Evolutionary conservation across 208 protist genomes (phyloP), one percentile per base, ranked within the genome.

Genomic region (Endotrypanum monterogeii): DNA sequence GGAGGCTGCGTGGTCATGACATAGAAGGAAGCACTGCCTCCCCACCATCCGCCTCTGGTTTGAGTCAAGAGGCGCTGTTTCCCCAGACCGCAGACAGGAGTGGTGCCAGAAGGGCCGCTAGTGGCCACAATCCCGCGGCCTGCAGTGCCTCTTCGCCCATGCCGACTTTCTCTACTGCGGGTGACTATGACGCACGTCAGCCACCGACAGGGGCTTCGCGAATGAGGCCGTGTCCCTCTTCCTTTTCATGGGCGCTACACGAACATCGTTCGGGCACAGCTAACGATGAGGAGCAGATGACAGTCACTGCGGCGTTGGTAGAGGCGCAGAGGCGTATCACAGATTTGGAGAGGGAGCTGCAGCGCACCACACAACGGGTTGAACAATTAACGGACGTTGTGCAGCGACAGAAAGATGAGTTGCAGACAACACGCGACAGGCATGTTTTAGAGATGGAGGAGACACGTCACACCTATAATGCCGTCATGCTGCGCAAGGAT

Each of bases 361-460:
- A 71, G 62, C 76, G 78, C 66, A 69, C 85, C 12, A 68, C 76
- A 25, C 81, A 83, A 32, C 83, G 83, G 0, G 71, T 94, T 20
- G 87, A 92, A 23, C 72, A 88, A 69, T 71, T 90, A 11, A 62
- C 77, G 46, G 69, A 74, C 18, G 79, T 83, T 25, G 78, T 92
- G 63, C 77, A 82, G 46, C 58, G 75, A 37, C 84, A 90, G 57
- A 80, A 85, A 65, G 50, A 78, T 37, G 74, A 89, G 71, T 50
- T 88, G n/a, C 71, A 83, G 71, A 74, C 63, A 16, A 60, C 65
- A 25, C 76, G 82, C 72, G 83, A 83, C 23, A 71, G 72, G 20
- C 83, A 89, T 54, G 35, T 68, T 41, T 60, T 90, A 54, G 87
- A 91, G 73, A 28, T 88, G 46, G 83, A 80, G 51, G 85, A 89